Percentiles rank a stretch among this genome's conserved stretches.
phyloP scores from a whole-genome alignment of 345 rosid genomes.

The Hibiscus syriacus region DNA sequence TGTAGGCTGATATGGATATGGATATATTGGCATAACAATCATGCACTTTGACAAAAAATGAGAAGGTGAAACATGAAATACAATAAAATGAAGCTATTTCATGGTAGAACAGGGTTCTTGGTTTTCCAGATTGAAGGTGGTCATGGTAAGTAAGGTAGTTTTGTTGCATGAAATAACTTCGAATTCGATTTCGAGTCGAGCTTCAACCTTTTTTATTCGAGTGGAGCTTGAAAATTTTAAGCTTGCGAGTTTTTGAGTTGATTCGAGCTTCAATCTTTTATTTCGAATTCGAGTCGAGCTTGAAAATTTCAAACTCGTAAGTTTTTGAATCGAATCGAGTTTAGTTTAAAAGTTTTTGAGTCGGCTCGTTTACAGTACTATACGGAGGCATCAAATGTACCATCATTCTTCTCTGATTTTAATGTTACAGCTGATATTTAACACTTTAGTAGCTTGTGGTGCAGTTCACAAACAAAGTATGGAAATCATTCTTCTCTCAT shows the following conservation, averaged over 20 bases:
- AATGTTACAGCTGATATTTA: not conserved
- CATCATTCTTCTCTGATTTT: not conserved
- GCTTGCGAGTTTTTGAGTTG: too few species aligned
- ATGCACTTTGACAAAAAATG: slow-evolving; percentile 29
- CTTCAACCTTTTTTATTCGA: too few species aligned
- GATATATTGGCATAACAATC: not conserved
- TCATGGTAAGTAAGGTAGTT: slow-evolving; percentile 41
- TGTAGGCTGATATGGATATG: not conserved
- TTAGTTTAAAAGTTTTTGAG: too few species aligned
- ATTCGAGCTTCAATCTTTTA: too few species aligned
- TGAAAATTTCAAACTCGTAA: too few species aligned
- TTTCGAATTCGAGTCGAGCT: too few species aligned
- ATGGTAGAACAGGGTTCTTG: slow-evolving; percentile 79
- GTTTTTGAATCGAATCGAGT: too few species aligned
- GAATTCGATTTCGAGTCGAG: too few species aligned
- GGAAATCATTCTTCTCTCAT: not conserved
- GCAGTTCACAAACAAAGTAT: not conserved
- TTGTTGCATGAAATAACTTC: not conserved
- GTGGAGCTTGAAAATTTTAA: too few species aligned
- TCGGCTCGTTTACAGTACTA: too few species aligned
- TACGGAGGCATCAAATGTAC: not conserved
- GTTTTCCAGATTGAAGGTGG: slow-evolving; percentile 83
- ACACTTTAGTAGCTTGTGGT: not conserved
- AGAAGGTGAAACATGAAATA: slow-evolving; percentile 31
- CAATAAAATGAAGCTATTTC: slow-evolving; percentile 49